Percentiles rank a stretch among this genome's conserved stretches.
phyloP scores from a whole-genome alignment of 139 green algal genomes.

The Trebouxia sp. region DNA sequence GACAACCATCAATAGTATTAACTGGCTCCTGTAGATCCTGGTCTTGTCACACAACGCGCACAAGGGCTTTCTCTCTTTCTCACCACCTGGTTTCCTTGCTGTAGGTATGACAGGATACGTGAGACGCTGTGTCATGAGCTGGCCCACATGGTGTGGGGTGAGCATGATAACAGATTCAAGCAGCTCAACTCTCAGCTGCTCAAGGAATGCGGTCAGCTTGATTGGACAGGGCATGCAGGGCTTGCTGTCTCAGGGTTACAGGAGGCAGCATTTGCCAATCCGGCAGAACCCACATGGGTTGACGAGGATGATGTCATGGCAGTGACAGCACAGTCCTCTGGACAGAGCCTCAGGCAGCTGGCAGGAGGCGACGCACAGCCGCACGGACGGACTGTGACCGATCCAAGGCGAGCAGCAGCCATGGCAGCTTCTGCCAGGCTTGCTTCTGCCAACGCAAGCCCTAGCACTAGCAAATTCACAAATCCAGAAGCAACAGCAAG shows the following conservation, averaged over 20 bases:
- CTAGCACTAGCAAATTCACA: not conserved
- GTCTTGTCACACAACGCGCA: too few relatives aligned
- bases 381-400: not conserved
- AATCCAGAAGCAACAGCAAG: not conserved
- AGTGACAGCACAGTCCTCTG: slow-evolving; percentile 15
- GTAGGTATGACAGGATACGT: slow-evolving; percentile 60
- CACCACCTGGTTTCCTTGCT: not conserved
- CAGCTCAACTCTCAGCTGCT: slow-evolving; percentile 65
- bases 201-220: slow-evolving; percentile 41
- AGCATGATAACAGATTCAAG: slow-evolving; percentile 87
- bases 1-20: too few relatives aligned
- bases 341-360: not conserved
- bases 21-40: too few relatives aligned
- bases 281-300: not conserved
- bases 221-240: slow-evolving; percentile 32
- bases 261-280: not conserved
- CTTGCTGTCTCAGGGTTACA: not conserved
- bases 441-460: not conserved
- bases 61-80: too few relatives aligned
- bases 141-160: slow-evolving; percentile 80
- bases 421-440: slow-evolving; percentile 14
- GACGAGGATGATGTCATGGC: slow-evolving; percentile 16
- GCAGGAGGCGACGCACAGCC: not conserved
- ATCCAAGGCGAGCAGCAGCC: not conserved
- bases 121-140: slow-evolving; percentile 89